Evolutionary conservation across 2,329 filamentous ascomycete genomes (phyloP), one percentile per base, ranked within the genome.

Genomic region (Penicillium olsonii): DNA sequence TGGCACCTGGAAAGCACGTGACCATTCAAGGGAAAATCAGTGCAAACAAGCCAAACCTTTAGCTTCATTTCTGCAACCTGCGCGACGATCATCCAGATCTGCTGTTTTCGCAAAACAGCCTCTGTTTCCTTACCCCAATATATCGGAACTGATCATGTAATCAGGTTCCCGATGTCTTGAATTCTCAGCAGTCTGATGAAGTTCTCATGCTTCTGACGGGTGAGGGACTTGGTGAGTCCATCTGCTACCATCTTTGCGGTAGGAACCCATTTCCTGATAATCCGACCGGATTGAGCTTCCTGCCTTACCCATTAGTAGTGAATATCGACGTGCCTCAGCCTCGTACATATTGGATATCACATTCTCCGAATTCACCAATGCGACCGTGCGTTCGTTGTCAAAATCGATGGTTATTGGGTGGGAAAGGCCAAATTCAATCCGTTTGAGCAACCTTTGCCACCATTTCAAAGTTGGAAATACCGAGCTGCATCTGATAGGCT

Each of bases 401-500:
- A 10, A 34, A 3, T 4, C 15, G n/a, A 34, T 34, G 9, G 31
- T 34, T 10, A 34, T n/a, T 4, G 31, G 14, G 12, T 34, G 31
- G 3, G 3, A 3, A 6, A 14, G 31, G 4, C 15, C 31, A 17
- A 34, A 34, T 34, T 14, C n/a, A 4, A 15, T 7, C 5, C 4
- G 3, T 4, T 12, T n/a, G 31, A 20, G 48, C 15, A 61, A 33
- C 8, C 55, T 39, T 7, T 26, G 35, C 43, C 45, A 52, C 42
- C 37, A 58, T 33, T 52, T 18, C 1, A 45, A 4, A 19, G 47
- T 15, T 24, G n/a, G n/a, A n/a, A n/a, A n/a, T 55, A 55, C 11
- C 38, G n/a, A n/a, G n/a, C 53, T 9, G 48, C 48, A 14, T 53
- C 40, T 10, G 50, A 45, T 2, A 60, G 27, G 1, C 49, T 48